Conservation (phyloP, 768 basidiomycete species). For the Serendipita indica region DNA sequence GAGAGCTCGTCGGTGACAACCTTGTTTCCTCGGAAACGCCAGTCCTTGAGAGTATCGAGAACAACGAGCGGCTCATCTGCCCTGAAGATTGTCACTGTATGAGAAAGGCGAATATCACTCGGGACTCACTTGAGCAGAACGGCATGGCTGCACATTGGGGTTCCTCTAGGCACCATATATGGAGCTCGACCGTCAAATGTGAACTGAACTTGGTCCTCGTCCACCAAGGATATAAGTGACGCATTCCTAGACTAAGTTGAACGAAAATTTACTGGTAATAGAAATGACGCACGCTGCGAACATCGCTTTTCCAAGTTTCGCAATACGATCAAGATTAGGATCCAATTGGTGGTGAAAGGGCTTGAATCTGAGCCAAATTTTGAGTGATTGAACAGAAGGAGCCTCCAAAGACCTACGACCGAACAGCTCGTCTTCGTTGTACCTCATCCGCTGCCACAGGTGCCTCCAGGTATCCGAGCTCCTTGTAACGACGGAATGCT, state of each 20-base stretch:
- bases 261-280: background rate
- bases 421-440: constrained; percentile 67
- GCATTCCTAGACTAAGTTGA: background rate
- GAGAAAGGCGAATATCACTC: background rate
- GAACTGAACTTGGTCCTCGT: constrained; percentile 2
- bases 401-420: constrained; percentile 40
- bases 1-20: constrained; percentile 49
- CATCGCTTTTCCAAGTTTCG: constrained; percentile 82
- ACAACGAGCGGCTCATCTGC: constrained; percentile 74
- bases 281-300: constrained; percentile 28
- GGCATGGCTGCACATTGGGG: constrained; percentile 6
- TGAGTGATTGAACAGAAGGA: background rate
- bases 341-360: constrained; percentile 79
- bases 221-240: background rate
- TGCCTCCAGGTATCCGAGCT: constrained; percentile 38
- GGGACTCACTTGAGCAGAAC: background rate
- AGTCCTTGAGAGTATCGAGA: constrained; percentile 64
- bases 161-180: constrained; percentile 5
- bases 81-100: background rate
- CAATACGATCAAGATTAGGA: constrained; percentile 85
- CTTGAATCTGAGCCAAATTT: constrained; percentile 45
- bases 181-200: constrained; percentile 4
- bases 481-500: constrained; percentile 13
- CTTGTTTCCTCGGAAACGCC: constrained; percentile 78
- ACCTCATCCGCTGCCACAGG: constrained; percentile 76